Conservation (phyloP, 495 filamentous ascomycete species). For the Aspergillus steynii region DNA sequence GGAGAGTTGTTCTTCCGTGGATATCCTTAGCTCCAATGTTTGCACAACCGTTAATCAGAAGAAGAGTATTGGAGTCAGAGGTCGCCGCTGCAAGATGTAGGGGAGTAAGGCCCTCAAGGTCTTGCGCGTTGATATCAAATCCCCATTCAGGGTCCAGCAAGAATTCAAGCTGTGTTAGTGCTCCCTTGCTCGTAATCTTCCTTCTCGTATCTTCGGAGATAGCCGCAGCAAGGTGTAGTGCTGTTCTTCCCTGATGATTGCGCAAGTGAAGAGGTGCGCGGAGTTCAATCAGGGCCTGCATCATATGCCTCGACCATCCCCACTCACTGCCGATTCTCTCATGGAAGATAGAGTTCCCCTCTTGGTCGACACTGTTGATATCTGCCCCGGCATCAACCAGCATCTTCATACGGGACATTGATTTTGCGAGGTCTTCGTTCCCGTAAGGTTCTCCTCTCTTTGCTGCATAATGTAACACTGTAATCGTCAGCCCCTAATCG, state of each 20-base stretch:
- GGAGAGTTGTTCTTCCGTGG: constrained; percentile 14
- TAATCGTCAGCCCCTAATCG: not conserved
- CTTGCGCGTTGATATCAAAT: constrained; percentile 75
- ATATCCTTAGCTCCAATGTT: constrained; percentile 11
- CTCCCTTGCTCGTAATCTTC: not conserved
- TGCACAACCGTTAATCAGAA: constrained; percentile 15
- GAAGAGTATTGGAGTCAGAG: constrained; percentile 6
- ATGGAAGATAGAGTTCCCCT: constrained; percentile 9
- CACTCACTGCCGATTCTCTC: not conserved
- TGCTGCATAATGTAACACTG: constrained; percentile 4
- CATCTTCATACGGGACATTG: not conserved
- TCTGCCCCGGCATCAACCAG: constrained; percentile 5
- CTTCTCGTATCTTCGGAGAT: not conserved
- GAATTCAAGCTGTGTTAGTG: not conserved
- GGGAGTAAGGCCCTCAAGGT: constrained; percentile 79
- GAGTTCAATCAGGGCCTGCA: not conserved
- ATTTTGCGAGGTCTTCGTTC: not conserved
- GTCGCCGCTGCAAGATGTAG: constrained; percentile 62
- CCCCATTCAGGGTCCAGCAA: constrained; percentile 17
- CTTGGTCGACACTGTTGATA: constrained; percentile 6
- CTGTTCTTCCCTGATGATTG: constrained; percentile 6
- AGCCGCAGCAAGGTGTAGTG: constrained; percentile 1
- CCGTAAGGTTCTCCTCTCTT: not conserved
- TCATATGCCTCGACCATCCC: not conserved
- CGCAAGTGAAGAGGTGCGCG: not conserved